Percentiles rank a stretch among this genome's conserved stretches.
Conservation (phyloP, 1,139 yeast species). For the Kurtzmaniella natalensis region DNA sequence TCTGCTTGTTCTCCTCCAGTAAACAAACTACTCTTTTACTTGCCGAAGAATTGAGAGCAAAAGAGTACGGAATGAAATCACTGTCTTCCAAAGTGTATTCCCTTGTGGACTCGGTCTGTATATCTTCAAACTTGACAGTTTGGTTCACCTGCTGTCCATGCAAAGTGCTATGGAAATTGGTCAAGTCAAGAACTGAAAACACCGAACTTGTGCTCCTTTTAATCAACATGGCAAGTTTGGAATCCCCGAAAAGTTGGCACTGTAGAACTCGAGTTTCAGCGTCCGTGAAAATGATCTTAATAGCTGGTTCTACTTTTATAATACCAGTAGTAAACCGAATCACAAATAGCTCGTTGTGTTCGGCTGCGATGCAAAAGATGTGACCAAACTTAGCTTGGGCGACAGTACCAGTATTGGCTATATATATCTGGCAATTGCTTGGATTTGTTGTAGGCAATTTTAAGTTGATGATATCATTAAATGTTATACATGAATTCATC, state of each 20-base stretch:
- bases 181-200: too few species aligned
- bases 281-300: slow-evolving; percentile 2
- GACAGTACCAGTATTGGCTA: background rate
- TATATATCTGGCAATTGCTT: slow-evolving; percentile 3
- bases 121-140: too few species aligned
- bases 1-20: slow-evolving; percentile 33
- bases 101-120: too few species aligned
- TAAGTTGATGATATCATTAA: slow-evolving; percentile 7
- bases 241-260: background rate
- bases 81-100: too few species aligned
- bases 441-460: slow-evolving; percentile 3
- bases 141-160: too few species aligned
- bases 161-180: too few species aligned
- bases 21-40: slow-evolving; percentile 28
- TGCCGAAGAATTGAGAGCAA: slow-evolving; percentile 1
- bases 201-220: too few species aligned
- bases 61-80: slow-evolving; percentile 6
- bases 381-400: background rate
- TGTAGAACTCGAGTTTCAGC: background rate
- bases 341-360: slow-evolving; percentile 1
- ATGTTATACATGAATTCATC: slow-evolving; percentile 11
- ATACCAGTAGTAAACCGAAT: background rate
- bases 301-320: slow-evolving; percentile 1
- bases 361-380: slow-evolving; percentile 1
- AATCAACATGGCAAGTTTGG: background rate